These are phyloP conservation scores for Alternaria hordeiaustralica DNA, from an alignment of 2,329 filamentous ascomycete species.

Conservation along the genomic window DNA sequence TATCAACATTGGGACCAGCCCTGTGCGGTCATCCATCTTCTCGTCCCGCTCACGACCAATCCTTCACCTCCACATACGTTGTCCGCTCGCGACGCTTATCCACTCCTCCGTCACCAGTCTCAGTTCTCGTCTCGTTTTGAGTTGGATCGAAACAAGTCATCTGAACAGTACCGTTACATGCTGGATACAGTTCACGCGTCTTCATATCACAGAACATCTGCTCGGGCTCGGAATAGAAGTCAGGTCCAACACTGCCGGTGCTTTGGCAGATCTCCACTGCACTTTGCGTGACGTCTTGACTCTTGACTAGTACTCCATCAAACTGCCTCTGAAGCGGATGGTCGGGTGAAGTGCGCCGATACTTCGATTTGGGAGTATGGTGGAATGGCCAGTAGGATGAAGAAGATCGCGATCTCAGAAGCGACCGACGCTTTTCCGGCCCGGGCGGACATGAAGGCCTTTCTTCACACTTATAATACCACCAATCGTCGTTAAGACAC, in stretches of 20 bases:
- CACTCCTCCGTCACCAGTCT: neutral
- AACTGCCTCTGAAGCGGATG: too few species aligned
- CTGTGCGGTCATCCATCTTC: neutral
- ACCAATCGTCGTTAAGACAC: too few species aligned
- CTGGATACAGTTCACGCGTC: neutral
- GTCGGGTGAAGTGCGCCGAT: too few species aligned
- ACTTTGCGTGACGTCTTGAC: too few species aligned
- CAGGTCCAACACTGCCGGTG: neutral
- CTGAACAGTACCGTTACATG: neutral
- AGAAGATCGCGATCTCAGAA: too few species aligned
- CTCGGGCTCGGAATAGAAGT: neutral
- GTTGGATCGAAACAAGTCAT: neutral
- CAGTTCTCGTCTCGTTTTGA: neutral
- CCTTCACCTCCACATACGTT: neutral
- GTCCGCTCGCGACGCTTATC: neutral
- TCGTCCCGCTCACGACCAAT: neutral
- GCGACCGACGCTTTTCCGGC: too few species aligned
- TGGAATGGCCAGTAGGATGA: too few species aligned
- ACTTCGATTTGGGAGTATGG: too few species aligned
- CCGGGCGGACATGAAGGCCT: too few species aligned
- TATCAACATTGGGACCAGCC: neutral
- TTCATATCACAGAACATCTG: neutral
- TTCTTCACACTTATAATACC: too few species aligned
- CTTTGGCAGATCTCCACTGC: neutral
- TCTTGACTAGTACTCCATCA: too few species aligned